Conservation (phyloP, 2,329 filamentous ascomycete genomes). For the Colletotrichum paranaense region DNA sequence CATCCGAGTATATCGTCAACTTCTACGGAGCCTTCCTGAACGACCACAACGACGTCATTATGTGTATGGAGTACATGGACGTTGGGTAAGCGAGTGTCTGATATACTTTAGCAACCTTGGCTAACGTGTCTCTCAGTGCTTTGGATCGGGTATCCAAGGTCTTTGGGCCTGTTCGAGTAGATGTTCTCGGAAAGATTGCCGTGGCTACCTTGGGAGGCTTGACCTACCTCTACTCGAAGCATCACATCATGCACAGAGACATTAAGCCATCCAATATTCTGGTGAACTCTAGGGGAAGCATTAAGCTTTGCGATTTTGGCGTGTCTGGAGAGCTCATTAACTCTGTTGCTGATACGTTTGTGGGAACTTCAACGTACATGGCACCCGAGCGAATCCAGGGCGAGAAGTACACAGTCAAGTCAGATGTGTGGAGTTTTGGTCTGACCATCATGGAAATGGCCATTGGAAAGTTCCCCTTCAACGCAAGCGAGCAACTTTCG, state of each 20-base stretch:
- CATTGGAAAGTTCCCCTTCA: conserved; percentile 97
- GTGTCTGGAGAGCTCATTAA: conserved; percentile 99
- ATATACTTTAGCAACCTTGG: neutral
- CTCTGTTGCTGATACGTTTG: conserved; percentile 97
- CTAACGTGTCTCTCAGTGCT: conserved; percentile 66
- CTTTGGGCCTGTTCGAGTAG: conserved; percentile 94
- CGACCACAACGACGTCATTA: conserved; percentile 95
- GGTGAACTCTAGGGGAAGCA: conserved; percentile 91
- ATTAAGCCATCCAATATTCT: conserved; percentile 99
- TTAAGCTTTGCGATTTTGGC: conserved; percentile 98
- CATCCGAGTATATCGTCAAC: conserved; percentile 95
- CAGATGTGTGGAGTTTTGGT: conserved; percentile 98
- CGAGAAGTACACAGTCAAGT: conserved; percentile 96
- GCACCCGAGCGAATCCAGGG: conserved; percentile 97
- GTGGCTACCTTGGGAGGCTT: conserved; percentile 94
- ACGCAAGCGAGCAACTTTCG: conserved; percentile 74
- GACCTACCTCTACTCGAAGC: conserved; percentile 93
- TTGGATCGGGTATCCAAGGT: conserved; percentile 94
- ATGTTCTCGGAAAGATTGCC: conserved; percentile 97
- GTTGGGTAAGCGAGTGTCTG: conserved; percentile 77
- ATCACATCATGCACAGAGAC: conserved; percentile 99
- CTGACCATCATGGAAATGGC: conserved; percentile 96
- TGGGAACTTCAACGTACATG: conserved; percentile 99
- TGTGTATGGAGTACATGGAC: conserved; percentile 99
- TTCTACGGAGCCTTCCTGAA: conserved; percentile 99